Evolutionary conservation across 1,139 yeast genomes (phyloP).

Genomic region (Taphrina pruni): DNA sequence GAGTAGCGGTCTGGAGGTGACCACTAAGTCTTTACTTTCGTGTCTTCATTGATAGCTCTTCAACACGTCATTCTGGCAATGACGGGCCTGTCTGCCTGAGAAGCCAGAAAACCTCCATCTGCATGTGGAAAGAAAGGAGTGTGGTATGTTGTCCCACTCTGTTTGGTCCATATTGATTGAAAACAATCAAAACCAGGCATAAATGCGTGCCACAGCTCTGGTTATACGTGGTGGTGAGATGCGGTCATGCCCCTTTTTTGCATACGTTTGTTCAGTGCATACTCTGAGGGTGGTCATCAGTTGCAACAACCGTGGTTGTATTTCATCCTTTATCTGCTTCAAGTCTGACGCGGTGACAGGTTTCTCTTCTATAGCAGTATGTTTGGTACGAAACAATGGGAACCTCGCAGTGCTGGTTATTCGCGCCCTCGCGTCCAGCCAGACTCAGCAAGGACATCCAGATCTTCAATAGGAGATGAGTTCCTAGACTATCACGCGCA

Average conservation of each 20-base stretch:
- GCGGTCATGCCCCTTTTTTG: too few species aligned
- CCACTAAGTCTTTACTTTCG: too few species aligned
- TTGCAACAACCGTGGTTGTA: too few species aligned
- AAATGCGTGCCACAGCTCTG: not conserved
- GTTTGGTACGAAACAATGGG: constrained; percentile 1
- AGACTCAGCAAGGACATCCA: constrained; percentile 3
- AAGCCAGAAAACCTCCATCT: too few species aligned
- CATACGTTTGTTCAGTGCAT: too few species aligned
- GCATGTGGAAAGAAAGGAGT: not conserved
- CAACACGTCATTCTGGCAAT: not conserved
- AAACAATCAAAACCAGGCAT: not conserved
- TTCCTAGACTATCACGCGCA: constrained; percentile 6
- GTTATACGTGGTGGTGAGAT: not conserved
- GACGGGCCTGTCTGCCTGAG: not conserved
- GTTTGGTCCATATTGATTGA: not conserved
- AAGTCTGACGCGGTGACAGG: too few species aligned
- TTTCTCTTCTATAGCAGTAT: not conserved
- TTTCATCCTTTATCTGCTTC: too few species aligned
- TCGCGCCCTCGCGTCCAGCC: not conserved
- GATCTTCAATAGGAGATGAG: not conserved
- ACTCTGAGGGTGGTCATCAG: too few species aligned
- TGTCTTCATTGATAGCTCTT: too few species aligned
- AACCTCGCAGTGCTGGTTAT: constrained; percentile 20
- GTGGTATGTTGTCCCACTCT: not conserved
- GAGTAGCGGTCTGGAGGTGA: not conserved